Base-by-base conservation (phyloP, 139 green algal genomes). In the Mychonastes homosphaera region DNA sequence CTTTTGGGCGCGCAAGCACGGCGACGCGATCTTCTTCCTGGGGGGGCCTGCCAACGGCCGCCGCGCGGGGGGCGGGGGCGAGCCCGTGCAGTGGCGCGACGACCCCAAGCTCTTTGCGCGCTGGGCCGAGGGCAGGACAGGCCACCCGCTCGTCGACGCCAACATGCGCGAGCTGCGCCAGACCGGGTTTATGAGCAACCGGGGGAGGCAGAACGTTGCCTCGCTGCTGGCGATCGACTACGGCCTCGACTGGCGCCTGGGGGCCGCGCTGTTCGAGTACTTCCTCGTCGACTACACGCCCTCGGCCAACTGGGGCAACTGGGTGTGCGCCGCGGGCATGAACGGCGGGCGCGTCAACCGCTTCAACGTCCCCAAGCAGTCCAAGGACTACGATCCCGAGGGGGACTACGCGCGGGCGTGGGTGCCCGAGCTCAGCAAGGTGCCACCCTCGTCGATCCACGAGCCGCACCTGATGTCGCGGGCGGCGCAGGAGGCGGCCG, bases 141-240 rank as follows among this genome's bases (percentile, higher is more conserved):
- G 92, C 12, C 71, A 87, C 71, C 92, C 92, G 1, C 76, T 99
- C 53, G 86, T 98, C 24, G 92, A 99, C 54, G 92, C 92, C 29
- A 96, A 96, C 75, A 98, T 99, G 92, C 65, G 92, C 3, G 92
- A 99, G 77, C 72, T 99, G 9, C 45, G 49, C 1, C 63, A 69
- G 0, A 96, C 91, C 28, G 86, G 87, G 15, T 98, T 87, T 69
- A 97, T 97, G 91, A 84, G 64, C 48, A 98, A 98, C 78, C 75
- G 91, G 10, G 91, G 91, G 1, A 76, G 90, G 8, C 89, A 96
- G 75, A 96, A 96, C 66, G 89, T 95, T 30, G 89, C 89, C 0
- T 85, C 69, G 24, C 91, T 87, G 69, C 73, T 95, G 49, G 72
- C 73, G 3, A 76, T 95, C 13, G 91, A 98, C 69, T 63, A 95